Evolutionary conservation across 345 rosid species (phyloP).

Genomic region (Psidium guajava): DNA sequence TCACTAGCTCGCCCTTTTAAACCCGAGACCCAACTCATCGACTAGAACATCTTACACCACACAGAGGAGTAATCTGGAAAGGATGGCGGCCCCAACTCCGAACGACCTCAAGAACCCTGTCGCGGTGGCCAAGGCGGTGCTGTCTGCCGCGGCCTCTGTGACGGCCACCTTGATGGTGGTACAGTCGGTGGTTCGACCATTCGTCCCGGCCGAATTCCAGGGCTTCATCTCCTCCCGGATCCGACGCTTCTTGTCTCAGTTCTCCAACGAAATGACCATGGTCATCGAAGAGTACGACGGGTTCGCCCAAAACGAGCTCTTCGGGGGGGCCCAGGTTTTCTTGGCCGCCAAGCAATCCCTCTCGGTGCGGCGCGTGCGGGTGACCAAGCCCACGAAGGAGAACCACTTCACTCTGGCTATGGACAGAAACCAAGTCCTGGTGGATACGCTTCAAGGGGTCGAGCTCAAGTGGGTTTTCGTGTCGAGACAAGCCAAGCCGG

Average conservation of each 20-base stretch:
- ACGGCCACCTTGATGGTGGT: conserved; percentile 39
- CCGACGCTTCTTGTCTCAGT: conserved; percentile 17
- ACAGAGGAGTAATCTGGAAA: too few relatives aligned
- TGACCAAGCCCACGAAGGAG: conserved; percentile 44
- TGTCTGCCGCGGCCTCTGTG: conserved; percentile 40
- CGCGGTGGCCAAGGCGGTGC: conserved; percentile 23
- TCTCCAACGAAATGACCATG: conserved; percentile 34
- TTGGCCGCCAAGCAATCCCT: conserved; percentile 24
- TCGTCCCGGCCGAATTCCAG: conserved; percentile 30
- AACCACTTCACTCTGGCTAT: conserved; percentile 23
- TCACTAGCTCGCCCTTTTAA: too few relatives aligned
- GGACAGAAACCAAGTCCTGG: conserved; percentile 34
- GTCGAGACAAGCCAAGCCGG: conserved; percentile 7
- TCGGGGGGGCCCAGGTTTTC: conserved; percentile 26
- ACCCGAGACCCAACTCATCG: too few relatives aligned
- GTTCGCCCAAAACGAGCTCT: conserved; percentile 27
- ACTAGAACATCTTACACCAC: too few relatives aligned
- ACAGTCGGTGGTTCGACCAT: conserved; percentile 27
- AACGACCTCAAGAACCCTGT: not conserved
- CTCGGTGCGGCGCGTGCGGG: conserved; percentile 26
- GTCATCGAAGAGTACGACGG: conserved; percentile 32
- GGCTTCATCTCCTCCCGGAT: conserved; percentile 10
- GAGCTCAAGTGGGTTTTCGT: conserved; percentile 37
- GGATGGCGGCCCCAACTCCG: not conserved
- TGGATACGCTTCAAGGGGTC: conserved; percentile 36